Percentiles rank a stretch among this genome's conserved stretches.
Evolutionary conservation across 1,139 yeast species (phyloP).

Genomic region (Yamadazyma atlantica): DNA sequence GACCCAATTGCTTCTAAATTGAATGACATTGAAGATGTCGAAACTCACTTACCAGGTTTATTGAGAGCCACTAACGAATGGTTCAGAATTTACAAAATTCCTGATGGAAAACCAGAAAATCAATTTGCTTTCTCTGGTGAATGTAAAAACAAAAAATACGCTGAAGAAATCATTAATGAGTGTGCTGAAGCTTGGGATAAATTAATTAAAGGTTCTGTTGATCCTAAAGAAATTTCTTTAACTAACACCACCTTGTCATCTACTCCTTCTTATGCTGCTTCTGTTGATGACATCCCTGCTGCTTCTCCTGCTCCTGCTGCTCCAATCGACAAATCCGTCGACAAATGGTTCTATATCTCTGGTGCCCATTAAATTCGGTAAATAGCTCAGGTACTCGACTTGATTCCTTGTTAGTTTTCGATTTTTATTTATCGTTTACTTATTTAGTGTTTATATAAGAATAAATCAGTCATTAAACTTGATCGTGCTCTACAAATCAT

Average conservation of each 20-base stretch:
- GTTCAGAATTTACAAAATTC: conserved; percentile 88
- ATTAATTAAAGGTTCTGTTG: conserved; percentile 57
- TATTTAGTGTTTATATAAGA: background rate
- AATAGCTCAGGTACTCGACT: too few relatives aligned
- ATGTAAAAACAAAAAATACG: conserved; percentile 67
- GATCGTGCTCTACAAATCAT: too few relatives aligned
- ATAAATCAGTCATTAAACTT: background rate
- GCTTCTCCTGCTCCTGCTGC: conserved; percentile 78
- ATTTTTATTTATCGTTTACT: too few relatives aligned
- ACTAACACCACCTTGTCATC: conserved; percentile 70
- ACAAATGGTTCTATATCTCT: conserved; percentile 98
- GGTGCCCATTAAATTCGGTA: conserved; percentile 54
- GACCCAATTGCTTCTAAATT: conserved; percentile 77
- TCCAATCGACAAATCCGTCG: conserved; percentile 93
- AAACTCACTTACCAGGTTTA: conserved; percentile 73
- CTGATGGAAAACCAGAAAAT: conserved; percentile 89
- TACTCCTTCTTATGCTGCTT: conserved; percentile 51
- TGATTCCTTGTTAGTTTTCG: too few relatives aligned
- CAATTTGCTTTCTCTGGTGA: conserved; percentile 84
- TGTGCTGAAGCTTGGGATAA: conserved; percentile 79
- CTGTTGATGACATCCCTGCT: conserved; percentile 60
- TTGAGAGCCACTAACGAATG: conserved; percentile 83
- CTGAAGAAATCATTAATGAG: conserved; percentile 69
- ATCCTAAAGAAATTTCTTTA: conserved; percentile 57
- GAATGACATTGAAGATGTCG: conserved; percentile 75